Conservation (phyloP, 1,284 basidiomycete species). For the Ceratobasidium sp. region DNA sequence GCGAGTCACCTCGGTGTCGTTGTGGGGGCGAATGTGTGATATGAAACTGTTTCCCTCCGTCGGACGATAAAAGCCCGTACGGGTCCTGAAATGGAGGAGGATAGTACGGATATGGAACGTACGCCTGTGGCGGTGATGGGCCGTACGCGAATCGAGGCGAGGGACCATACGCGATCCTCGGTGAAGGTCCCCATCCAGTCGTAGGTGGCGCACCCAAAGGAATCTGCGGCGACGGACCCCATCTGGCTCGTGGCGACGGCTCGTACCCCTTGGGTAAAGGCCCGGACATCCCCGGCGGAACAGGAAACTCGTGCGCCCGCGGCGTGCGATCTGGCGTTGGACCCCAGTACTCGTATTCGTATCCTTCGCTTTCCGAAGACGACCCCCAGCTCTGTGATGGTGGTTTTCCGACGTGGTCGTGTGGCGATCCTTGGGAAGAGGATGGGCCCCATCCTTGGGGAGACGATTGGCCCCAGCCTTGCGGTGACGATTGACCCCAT, state of each 20-base stretch:
- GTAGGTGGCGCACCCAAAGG: background rate
- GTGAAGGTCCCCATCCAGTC: background rate
- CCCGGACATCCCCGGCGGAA: background rate
- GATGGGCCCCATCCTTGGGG: background rate
- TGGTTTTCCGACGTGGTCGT: background rate
- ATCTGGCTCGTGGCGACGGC: background rate
- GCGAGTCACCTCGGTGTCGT: constrained; percentile 28
- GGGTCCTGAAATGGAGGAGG: constrained; percentile 18
- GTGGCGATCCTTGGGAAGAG: too few species aligned
- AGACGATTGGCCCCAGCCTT: background rate
- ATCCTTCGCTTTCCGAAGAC: background rate
- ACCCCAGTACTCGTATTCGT: background rate
- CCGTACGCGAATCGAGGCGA: constrained; percentile 32
- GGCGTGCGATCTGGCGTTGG: background rate
- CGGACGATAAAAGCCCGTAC: background rate
- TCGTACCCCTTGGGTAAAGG: background rate
- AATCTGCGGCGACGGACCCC: background rate
- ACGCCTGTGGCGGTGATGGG: constrained; percentile 4
- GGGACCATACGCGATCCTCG: constrained; percentile 8
- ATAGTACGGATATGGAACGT: constrained; percentile 18
- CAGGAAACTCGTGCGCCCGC: background rate
- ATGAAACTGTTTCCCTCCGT: background rate
- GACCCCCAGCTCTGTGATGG: background rate
- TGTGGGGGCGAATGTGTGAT: background rate
- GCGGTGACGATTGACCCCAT: background rate